Evolutionary conservation across 345 rosid genomes (phyloP), one percentile per base, ranked within the genome.

Genomic region (Xanthoceras sorbifolium): DNA sequence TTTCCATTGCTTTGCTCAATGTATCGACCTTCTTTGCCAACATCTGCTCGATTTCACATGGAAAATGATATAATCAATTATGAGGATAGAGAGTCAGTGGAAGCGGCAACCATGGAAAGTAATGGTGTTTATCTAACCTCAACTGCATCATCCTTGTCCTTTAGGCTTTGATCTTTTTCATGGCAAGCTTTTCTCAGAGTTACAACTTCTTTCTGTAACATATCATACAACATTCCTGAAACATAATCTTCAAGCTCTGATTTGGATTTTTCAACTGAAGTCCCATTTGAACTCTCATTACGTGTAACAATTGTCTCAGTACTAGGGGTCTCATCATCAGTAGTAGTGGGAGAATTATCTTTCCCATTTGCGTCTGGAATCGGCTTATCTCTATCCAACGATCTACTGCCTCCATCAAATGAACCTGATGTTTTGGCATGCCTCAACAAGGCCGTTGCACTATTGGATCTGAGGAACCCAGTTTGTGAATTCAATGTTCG

Each of bases 1-100:
- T 93, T 80, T 92, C 99, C 99, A 93, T 95, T 74, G 99, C 98
- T 82, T 93, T 95, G 63, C 93, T 93, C 86, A 95, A 88, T 40
- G 98, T 95, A 64, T 95, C 99, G 74, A 93, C 98, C 77, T 93
- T 95, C 87, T 91, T 95, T 18, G 99, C 97, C 48, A 95, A 81
- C 96, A 95, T 93, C 99, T 95, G 86, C 48, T 63, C 20, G n/a
- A 50, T 50, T 50, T 50, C 55, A 50, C 55, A 50, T 50, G 4
- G 55, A 81, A 69, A 64, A 81, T 6, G 75, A 18, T 17, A 50
- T 15, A 50, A 50, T 50, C 55, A 50, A 15, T 50, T 17, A 48
- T 48, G 20, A 48, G 54, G 6, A 48, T 3, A 48, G 55, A 17
- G 6, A 50, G 55, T 46, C 18, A 11, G 52, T 46, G 17, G 17